These are phyloP conservation scores for Pichia phayaonensis DNA, from an alignment of 805 yeast species.

Conservation along the genomic window DNA sequence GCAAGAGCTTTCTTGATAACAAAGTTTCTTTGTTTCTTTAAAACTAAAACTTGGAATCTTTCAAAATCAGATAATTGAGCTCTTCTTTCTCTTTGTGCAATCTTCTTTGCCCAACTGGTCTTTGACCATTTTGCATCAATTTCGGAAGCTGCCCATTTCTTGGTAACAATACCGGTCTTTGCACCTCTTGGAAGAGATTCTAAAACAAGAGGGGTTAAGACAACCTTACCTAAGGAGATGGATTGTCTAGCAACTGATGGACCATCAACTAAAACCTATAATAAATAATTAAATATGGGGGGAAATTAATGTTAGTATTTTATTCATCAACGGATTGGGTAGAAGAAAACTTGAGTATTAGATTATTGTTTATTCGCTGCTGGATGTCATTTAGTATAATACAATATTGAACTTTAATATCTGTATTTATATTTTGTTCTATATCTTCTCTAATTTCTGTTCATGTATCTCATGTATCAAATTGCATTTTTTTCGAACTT, in stretches of 20 bases:
- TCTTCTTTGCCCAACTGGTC: constrained; percentile 96
- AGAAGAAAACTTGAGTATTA: too few species aligned
- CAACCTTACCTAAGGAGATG: constrained; percentile 75
- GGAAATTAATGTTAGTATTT: constrained; percentile 6
- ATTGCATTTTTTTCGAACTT: too few species aligned
- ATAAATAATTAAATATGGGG: background rate
- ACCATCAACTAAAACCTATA: constrained; percentile 88
- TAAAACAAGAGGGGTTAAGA: constrained; percentile 87
- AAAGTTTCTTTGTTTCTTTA: constrained; percentile 95
- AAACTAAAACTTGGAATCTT: constrained; percentile 98
- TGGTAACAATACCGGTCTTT: constrained; percentile 73
- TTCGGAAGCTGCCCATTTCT: constrained; percentile 91
- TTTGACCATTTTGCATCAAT: constrained; percentile 86
- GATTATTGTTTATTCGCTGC: too few species aligned
- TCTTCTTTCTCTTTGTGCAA: constrained; percentile 92
- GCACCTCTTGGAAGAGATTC: constrained; percentile 90
- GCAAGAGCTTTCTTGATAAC: constrained; percentile 95
- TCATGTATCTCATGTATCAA: too few species aligned
- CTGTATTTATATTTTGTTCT: too few species aligned
- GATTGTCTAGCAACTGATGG: constrained; percentile 95
- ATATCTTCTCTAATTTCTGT: too few species aligned
- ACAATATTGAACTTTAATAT: too few species aligned
- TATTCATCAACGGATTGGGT: background rate
- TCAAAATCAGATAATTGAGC: constrained; percentile 91
- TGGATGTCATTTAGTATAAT: too few species aligned